Conservation (phyloP, 768 basidiomycete species). For the Russula earlei region DNA sequence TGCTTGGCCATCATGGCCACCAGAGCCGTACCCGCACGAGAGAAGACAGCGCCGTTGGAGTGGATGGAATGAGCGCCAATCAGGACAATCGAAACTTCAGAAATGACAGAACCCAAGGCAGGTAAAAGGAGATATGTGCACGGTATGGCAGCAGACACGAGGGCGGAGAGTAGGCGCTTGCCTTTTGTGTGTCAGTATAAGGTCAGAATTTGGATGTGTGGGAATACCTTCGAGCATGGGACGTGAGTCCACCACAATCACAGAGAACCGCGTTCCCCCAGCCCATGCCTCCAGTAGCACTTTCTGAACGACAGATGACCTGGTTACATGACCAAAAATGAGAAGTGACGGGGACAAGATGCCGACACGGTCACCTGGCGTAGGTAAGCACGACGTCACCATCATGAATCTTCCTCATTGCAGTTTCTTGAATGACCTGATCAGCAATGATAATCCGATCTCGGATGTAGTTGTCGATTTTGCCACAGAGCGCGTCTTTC, state of each 20-base stretch:
- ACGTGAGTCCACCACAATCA: constrained; percentile 90
- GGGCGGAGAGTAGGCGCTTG: constrained; percentile 61
- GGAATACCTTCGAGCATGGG: constrained; percentile 79
- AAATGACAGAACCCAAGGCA: constrained; percentile 69
- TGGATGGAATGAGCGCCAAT: constrained; percentile 92
- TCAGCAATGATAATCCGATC: constrained; percentile 91
- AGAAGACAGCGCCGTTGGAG: constrained; percentile 89
- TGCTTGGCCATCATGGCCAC: constrained; percentile 95
- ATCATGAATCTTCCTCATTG: constrained; percentile 88
- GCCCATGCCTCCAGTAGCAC: constrained; percentile 70
- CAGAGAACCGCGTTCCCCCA: constrained; percentile 72
- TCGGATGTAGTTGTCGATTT: constrained; percentile 88
- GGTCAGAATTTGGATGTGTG: not conserved
- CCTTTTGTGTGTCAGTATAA: constrained; percentile 37
- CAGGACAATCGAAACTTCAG: constrained; percentile 74
- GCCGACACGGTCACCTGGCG: constrained; percentile 49
- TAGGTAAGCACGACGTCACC: constrained; percentile 90
- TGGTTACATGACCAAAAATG: constrained; percentile 25
- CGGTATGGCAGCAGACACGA: constrained; percentile 62
- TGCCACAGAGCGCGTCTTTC: constrained; percentile 70
- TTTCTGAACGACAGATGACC: constrained; percentile 92
- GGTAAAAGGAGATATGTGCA: constrained; percentile 91
- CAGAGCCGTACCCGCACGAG: constrained; percentile 88
- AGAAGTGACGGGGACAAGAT: not conserved
- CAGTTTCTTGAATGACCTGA: constrained; percentile 83